A percentile compares a stretch with the other conserved stretches of the same genome.
Evolutionary conservation across 192 early-diverging fungal species (phyloP).

Genomic region (Rhizophlyctis rosea): DNA sequence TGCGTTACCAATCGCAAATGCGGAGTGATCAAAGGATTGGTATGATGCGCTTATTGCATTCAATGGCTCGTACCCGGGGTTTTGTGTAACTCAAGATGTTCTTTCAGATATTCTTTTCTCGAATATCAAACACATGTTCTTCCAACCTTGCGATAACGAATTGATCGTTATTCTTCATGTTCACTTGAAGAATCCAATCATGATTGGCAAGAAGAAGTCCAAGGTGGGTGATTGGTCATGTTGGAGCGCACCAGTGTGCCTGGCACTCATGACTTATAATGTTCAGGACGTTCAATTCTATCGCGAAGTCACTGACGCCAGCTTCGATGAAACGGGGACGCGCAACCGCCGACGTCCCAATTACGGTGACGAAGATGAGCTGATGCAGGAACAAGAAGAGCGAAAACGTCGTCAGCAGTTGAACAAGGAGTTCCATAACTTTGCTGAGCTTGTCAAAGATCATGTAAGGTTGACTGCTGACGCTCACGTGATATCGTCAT

Average conservation of each 20-base stretch:
- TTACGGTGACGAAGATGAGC: constrained; percentile 98
- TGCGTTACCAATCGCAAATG: constrained; percentile 82
- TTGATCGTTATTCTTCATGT: constrained; percentile 92
- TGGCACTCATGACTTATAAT: neutral
- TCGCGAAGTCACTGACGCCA: constrained; percentile 89
- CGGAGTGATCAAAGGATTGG: constrained; percentile 76
- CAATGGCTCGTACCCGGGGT: neutral
- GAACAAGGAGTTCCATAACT: constrained; percentile 91
- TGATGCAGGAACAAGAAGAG: constrained; percentile 94
- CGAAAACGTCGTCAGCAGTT: constrained; percentile 74
- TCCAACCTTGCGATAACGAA: constrained; percentile 98
- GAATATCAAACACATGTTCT: constrained; percentile 97
- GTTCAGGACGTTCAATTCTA: constrained; percentile 95
- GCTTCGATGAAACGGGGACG: constrained; percentile 97
- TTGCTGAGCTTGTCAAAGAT: constrained; percentile 83
- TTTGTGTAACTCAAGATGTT: neutral
- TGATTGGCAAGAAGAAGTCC: constrained; percentile 98
- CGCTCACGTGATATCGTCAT: neutral
- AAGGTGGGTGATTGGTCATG: too few relatives aligned
- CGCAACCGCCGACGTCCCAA: constrained; percentile 70
- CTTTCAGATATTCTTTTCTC: constrained; percentile 85
- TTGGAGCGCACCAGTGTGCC: neutral
- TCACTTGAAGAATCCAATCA: constrained; percentile 94
- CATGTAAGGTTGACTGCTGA: constrained; percentile 10
- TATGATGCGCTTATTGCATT: constrained; percentile 20